Conservation (phyloP, 169 alveolate species). For the Babesia gibsoni region DNA sequence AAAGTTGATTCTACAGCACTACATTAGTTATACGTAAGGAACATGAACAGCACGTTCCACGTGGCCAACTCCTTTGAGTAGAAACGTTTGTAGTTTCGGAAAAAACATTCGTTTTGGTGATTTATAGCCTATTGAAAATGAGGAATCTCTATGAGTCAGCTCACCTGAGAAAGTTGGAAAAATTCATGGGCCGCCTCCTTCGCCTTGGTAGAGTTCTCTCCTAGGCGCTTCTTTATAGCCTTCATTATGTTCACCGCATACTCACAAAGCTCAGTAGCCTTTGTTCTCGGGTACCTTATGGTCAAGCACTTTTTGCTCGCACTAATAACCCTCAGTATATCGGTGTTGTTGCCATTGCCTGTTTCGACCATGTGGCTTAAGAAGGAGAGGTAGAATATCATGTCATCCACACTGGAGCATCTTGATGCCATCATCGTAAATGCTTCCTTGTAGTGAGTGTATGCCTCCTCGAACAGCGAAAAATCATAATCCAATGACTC, state of each 20-base stretch:
- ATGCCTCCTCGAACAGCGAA: slow-evolving; percentile 26
- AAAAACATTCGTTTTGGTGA: slow-evolving; percentile 35
- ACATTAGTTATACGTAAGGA: slow-evolving; percentile 31
- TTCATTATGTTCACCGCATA: slow-evolving; percentile 2
- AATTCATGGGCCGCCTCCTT: slow-evolving; percentile 4
- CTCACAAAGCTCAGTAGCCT: slow-evolving; percentile 4
- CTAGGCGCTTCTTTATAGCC: neutral
- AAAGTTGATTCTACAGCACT: neutral
- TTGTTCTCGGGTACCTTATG: slow-evolving; percentile 3
- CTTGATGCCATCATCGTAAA: slow-evolving; percentile 14
- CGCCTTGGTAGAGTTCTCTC: neutral
- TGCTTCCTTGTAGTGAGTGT: slow-evolving; percentile 9
- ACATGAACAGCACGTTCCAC: slow-evolving; percentile 21
- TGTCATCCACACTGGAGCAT: slow-evolving; percentile 4
- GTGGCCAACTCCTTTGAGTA: slow-evolving; percentile 36
- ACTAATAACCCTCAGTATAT: slow-evolving; percentile 2
- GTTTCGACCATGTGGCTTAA: slow-evolving; percentile 32
- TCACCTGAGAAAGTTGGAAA: slow-evolving; percentile 29
- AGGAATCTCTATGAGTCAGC: neutral
- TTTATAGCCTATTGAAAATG: neutral
- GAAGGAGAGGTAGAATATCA: neutral
- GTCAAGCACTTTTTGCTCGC: slow-evolving; percentile 28
- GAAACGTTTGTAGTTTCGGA: slow-evolving; percentile 12
- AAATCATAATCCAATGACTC: slow-evolving; percentile 46
- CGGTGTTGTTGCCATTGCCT: neutral